Conservation (phyloP, 2,329 filamentous ascomycete species). For the Monilinia vaccinii-corymbosi region DNA sequence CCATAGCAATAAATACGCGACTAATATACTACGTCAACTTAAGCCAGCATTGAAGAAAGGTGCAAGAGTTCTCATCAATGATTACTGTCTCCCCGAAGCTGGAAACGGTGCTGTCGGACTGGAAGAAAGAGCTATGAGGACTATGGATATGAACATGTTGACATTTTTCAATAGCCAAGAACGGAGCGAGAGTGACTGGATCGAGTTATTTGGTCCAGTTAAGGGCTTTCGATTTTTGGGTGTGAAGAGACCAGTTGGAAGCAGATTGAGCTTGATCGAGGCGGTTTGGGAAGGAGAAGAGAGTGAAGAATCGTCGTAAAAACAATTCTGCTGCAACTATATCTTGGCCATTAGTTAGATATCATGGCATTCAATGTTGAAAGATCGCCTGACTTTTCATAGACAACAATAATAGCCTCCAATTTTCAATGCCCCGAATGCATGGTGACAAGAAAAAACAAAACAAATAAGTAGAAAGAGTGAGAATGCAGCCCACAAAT, state of each 20-base stretch:
- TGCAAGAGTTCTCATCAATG: conserved; percentile 31
- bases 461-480: background rate
- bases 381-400: background rate
- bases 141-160: conserved; percentile 46
- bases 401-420: background rate
- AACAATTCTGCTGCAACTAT: background rate
- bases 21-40: conserved; percentile 41
- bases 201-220: conserved; percentile 37
- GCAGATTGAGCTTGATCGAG: conserved; percentile 41
- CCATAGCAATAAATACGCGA: conserved; percentile 45
- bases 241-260: conserved; percentile 34
- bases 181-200: conserved; percentile 38
- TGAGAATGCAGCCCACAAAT: background rate
- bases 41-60: conserved; percentile 47
- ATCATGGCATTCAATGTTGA: background rate
- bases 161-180: conserved; percentile 43
- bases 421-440: background rate
- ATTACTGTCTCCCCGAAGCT: conserved; percentile 36
- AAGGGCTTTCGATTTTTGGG: conserved; percentile 38
- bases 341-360: background rate
- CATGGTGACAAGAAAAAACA: background rate
- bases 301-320: background rate
- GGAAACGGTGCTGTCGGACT: conserved; percentile 33
- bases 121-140: conserved; percentile 39
- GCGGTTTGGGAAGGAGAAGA: conserved; percentile 35